Base-by-base conservation (phyloP, 768 basidiomycete genomes). In the Termitomyces sp. region DNA sequence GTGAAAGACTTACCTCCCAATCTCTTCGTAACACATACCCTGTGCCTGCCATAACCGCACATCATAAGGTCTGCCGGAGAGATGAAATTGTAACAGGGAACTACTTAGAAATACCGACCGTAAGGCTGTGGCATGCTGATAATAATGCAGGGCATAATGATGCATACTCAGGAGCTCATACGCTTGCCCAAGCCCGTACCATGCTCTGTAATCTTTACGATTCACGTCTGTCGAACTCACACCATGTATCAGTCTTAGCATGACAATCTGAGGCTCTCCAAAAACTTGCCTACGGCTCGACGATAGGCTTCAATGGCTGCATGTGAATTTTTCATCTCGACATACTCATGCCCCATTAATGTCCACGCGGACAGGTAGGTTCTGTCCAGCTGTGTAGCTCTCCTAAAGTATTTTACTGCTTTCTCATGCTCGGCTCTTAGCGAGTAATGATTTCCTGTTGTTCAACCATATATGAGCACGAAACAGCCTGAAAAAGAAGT, bases 251-350 rank as follows among this genome's bases (percentile, higher is more conserved):
- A 41, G 46, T 54, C 18, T 8, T 36, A 27, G 53, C 13, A 47
- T 12, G 10, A 26, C 12, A 6, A n/a, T 5, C 27, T 13, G 3
- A 14, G 5, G n/a, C 37, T 18, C 37, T 27, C 1, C 13, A 14
- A 39, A 53, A 24, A 57, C 22, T 56, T 71, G 94, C 95, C 94
- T 59, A 98, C 86, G 53, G 97, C 97, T 67, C 94, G 83, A 55
- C 97, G 84, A 72, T 98, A 99, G 10, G 94, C 92, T 73, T 98
- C 97, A 55, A 98, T 97, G 16, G 97, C 96, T 2, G 97, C 97
- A 77, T 98, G 95, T 5, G 94, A 94, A 71, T 99, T 98, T 74
- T 98, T 98, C 87, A 97, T 87, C 74, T 99, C 97, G 44, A 99
- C 90, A 65, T 91, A 98, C 72, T 98, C 97, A 67, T 99, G 97